Evolutionary conservation across 2,329 filamentous ascomycete species (phyloP).

Genomic region (Dactylellina drechsleri): DNA sequence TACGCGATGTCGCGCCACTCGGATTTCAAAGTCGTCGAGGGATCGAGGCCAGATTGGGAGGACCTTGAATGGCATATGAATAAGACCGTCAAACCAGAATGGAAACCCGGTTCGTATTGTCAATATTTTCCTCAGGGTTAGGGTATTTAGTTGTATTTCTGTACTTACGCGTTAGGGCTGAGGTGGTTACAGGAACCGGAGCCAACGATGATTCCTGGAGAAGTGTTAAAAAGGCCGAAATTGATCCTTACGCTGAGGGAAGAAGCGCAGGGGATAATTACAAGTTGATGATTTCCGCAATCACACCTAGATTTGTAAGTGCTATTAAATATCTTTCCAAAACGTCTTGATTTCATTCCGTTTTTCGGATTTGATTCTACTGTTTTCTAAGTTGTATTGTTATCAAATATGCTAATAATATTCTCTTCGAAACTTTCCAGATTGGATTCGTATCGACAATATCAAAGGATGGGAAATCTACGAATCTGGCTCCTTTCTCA

Average conservation of each 20-base stretch:
- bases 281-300: slow-evolving; percentile 85
- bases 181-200: slow-evolving; percentile 44
- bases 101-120: slow-evolving; percentile 57
- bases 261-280: slow-evolving; percentile 80
- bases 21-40: slow-evolving; percentile 79
- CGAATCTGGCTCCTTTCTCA: slow-evolving; percentile 86
- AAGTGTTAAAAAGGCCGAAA: slow-evolving; percentile 70
- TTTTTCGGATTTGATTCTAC: too few relatives aligned
- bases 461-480: slow-evolving; percentile 70
- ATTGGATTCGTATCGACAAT: slow-evolving; percentile 70
- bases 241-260: slow-evolving; percentile 80
- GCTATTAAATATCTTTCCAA: not conserved
- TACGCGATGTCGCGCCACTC: slow-evolving; percentile 67
- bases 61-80: slow-evolving; percentile 49
- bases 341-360: not conserved
- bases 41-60: slow-evolving; percentile 72
- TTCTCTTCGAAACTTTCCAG: not conserved
- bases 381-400: too few relatives aligned
- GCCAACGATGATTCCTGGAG: slow-evolving; percentile 62
- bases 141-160: not conserved
- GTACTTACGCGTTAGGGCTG: not conserved
- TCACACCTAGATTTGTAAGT: slow-evolving; percentile 81
- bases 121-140: slow-evolving; percentile 62
- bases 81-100: slow-evolving; percentile 41
- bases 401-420: not conserved